A percentile compares a stretch with the other conserved stretches of the same genome.
phyloP scores from a whole-genome alignment of 306 rosid genomes.

The Citrullus mucosospermus region DNA sequence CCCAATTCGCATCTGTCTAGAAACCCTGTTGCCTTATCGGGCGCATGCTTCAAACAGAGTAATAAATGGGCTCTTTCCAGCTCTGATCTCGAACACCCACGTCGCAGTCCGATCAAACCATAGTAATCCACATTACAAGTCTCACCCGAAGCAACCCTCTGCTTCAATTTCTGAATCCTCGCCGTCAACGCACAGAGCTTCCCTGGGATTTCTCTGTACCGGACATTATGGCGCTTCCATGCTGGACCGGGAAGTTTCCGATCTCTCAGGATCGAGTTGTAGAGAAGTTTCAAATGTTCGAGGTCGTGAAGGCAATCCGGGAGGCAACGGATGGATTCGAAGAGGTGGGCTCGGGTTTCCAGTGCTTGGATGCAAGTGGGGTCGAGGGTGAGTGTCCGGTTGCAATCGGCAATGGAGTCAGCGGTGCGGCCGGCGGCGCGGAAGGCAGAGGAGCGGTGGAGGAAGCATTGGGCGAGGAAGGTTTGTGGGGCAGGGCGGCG shows the following conservation, averaged over 20 bases:
- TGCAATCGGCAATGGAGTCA: constrained; percentile 84
- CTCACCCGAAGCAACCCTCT: constrained; percentile 54
- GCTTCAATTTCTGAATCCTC: constrained; percentile 52
- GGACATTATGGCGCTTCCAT: constrained; percentile 72
- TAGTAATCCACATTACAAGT: constrained; percentile 59
- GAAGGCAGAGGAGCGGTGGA: constrained; percentile 65
- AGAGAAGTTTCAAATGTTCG: constrained; percentile 76
- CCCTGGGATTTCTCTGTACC: constrained; percentile 79
- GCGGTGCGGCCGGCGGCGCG: constrained; percentile 57
- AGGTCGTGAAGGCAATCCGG: constrained; percentile 82
- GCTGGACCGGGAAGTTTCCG: constrained; percentile 80
- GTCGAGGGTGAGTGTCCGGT: constrained; percentile 63
- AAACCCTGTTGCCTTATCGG: constrained; percentile 53
- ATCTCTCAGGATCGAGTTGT: constrained; percentile 70
- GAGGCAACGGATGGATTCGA: constrained; percentile 69
- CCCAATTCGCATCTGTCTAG: constrained; percentile 66
- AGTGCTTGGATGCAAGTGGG: constrained; percentile 78
- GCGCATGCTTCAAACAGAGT: constrained; percentile 64
- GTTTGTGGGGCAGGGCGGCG: constrained; percentile 81
- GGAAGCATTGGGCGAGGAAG: constrained; percentile 75
- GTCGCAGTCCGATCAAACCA: constrained; percentile 57
- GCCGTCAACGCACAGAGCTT: constrained; percentile 50
- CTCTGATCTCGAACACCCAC: constrained; percentile 84
- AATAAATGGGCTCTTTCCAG: constrained; percentile 65
- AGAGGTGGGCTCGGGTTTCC: constrained; percentile 69